Evolutionary conservation across 2,329 filamentous ascomycete species (phyloP).

Genomic region (Monosporascus sp.): DNA sequence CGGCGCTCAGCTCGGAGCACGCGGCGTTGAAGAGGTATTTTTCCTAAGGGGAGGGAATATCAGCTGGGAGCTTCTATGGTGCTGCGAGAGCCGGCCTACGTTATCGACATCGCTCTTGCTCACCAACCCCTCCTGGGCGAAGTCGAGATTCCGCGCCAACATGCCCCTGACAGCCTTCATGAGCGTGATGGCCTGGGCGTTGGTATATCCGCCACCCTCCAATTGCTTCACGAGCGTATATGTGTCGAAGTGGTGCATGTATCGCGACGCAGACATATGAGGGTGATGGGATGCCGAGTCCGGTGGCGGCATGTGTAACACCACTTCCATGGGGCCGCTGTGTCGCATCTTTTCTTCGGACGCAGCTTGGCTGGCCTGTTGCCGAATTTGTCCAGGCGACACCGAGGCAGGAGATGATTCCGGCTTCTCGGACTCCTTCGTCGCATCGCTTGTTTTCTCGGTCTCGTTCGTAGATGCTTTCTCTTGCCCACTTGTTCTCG

Average conservation of each 20-base stretch:
- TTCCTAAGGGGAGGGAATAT: slow-evolving; percentile 44
- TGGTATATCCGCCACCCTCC: slow-evolving; percentile 62
- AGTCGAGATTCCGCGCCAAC: slow-evolving; percentile 71
- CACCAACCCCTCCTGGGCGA: slow-evolving; percentile 74
- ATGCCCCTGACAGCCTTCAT: slow-evolving; percentile 89
- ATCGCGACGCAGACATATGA: slow-evolving; percentile 67
- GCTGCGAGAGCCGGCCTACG: slow-evolving; percentile 18
- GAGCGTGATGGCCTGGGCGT: slow-evolving; percentile 69
- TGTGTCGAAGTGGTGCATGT: slow-evolving; percentile 95
- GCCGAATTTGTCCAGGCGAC: slow-evolving; percentile 19
- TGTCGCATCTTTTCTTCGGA: slow-evolving; percentile 33
- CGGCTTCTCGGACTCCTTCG: slow-evolving; percentile 2
- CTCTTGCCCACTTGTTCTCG: neutral
- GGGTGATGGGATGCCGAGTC: slow-evolving; percentile 32
- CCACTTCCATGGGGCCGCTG: slow-evolving; percentile 45
- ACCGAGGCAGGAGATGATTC: slow-evolving; percentile 2
- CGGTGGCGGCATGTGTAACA: slow-evolving; percentile 36
- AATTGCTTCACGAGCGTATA: slow-evolving; percentile 84
- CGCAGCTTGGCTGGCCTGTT: slow-evolving; percentile 17
- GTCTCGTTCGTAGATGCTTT: slow-evolving; percentile 3
- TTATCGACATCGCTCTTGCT: slow-evolving; percentile 93
- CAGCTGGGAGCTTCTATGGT: slow-evolving; percentile 3
- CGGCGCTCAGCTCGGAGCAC: slow-evolving; percentile 84
- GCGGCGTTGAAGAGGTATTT: slow-evolving; percentile 91
- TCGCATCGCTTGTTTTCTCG: slow-evolving; percentile 1